A percentile compares a stretch with the other conserved stretches of the same genome.
phyloP scores from a whole-genome alignment of 1,284 basidiomycete species.

The Tylopilus sp. region DNA sequence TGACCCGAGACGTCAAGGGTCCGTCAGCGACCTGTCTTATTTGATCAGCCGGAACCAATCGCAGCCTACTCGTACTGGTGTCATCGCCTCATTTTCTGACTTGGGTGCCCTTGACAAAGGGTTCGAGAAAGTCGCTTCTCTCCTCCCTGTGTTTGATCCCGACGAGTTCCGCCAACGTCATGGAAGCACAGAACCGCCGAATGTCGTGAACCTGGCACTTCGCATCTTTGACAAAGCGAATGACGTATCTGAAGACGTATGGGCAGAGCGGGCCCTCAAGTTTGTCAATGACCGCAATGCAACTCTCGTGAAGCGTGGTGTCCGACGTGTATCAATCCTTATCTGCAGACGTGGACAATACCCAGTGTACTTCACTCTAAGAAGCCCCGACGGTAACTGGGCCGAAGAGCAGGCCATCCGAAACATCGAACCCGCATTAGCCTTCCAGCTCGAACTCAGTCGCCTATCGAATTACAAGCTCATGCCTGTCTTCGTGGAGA shows the following conservation, averaged over 20 bases:
- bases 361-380: constrained; percentile 92
- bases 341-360: constrained; percentile 91
- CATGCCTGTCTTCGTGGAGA: constrained; percentile 88
- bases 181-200: constrained; percentile 70
- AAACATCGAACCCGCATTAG: constrained; percentile 97
- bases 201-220: constrained; percentile 91
- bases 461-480: constrained; percentile 97
- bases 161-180: constrained; percentile 72
- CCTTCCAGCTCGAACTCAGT: constrained; percentile 96
- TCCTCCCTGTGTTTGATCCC: constrained; percentile 68
- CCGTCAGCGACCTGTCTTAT: constrained; percentile 90
- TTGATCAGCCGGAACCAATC: constrained; percentile 78
- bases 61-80: constrained; percentile 84
- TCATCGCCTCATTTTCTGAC: constrained; percentile 84
- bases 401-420: constrained; percentile 93
- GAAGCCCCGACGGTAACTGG: constrained; percentile 75
- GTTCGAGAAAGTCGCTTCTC: constrained; percentile 64
- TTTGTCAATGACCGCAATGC: constrained; percentile 71
- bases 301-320: constrained; percentile 68
- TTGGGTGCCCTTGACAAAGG: constrained; percentile 68
- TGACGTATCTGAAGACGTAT: constrained; percentile 72
- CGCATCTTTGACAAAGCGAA: constrained; percentile 76
- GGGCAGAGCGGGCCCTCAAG: constrained; percentile 70
- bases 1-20: constrained; percentile 62
- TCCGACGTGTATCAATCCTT: constrained; percentile 89